Base-by-base conservation (phyloP, 139 green algal species). In the Picocystis salinarum region DNA sequence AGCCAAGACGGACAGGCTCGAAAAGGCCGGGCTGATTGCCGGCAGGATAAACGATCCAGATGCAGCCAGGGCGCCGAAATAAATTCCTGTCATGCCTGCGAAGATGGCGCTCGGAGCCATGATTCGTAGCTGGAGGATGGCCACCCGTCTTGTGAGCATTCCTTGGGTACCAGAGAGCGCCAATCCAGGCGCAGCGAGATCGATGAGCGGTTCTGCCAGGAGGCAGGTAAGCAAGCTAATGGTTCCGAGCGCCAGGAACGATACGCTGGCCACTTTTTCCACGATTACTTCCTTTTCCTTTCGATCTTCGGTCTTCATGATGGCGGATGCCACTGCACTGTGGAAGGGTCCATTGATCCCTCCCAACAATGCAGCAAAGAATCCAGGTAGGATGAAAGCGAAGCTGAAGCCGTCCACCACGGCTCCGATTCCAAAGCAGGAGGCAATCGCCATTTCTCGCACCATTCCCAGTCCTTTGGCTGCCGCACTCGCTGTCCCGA, bases 401-500 rank as follows among this genome's bases (percentile, higher is more conserved):
- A 66, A 65, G 15, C 53, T 56, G 36, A 68, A 66, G 1, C 54
- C 56, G 27, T 62, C 58, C 13, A 50, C 49, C 6, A 62, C 55
- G 26, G 56, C 33, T 6, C 56, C 56, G 11, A 66, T 55, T 10
- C 56, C 56, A 50, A 66, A 67, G 5, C 45, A 53, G 10, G 55
- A 42, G 5, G 56, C 56, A 4, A 66, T 6, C 7, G 25, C 27
- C 18, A 19, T 59, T 27, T 64, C 55, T 42, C 55, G 30, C 23
- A 51, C 23, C 12, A 55, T n/a, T 11, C 55, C 55, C 34, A 62
- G 54, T 20, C 36, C 12, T 11, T 47, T 61, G 52, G 34, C 54
- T 20, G 18, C 39, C 12, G 39, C 31, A 17, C 50, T 52, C 9
- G 53, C 53, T 17, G 33, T 11, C 29, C 53, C 53, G 4, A 61